phyloP scores from a whole-genome alignment of 139 green algal species.

The Coelastrella sp. region DNA sequence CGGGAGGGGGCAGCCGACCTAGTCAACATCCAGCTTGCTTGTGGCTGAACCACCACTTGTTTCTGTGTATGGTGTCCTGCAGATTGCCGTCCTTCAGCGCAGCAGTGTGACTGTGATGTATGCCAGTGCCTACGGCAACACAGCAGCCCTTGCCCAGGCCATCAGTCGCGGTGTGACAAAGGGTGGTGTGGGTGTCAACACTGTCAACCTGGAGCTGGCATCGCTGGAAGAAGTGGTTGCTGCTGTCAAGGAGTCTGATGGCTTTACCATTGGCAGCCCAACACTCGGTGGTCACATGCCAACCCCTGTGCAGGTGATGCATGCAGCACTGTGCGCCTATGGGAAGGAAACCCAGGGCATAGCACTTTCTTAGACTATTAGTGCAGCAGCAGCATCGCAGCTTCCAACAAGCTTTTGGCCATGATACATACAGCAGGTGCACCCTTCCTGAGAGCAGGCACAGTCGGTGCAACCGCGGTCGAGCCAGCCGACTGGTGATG shows the following conservation, averaged over 20 bases:
- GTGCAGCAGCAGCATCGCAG: no score
- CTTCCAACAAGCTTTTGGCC: no score
- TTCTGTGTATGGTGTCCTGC: constrained; percentile 60
- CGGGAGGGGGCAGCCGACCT: neutral
- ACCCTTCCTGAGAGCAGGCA: no score
- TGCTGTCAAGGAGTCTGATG: constrained; percentile 70
- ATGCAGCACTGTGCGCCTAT: no score
- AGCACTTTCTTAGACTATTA: no score
- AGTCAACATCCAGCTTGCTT: neutral
- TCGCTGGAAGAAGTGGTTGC: constrained; percentile 78
- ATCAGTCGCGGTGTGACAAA: constrained; percentile 75
- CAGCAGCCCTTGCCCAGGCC: constrained; percentile 91
- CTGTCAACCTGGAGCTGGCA: constrained; percentile 91
- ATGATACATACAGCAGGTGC: no score
- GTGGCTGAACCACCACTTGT: constrained; percentile 25
- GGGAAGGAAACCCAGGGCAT: no score
- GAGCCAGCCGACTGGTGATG: no score
- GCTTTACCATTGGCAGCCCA: constrained; percentile 94
- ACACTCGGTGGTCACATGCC: constrained; percentile 98
- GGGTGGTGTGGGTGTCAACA: constrained; percentile 91
- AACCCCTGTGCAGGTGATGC: constrained; percentile 80
- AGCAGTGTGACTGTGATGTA: constrained; percentile 90
- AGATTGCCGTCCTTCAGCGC: constrained; percentile 50
- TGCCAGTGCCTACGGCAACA: constrained; percentile 97
- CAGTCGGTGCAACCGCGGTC: no score